Conservation (phyloP, 257 asterid species). For the Solanum okadae region DNA sequence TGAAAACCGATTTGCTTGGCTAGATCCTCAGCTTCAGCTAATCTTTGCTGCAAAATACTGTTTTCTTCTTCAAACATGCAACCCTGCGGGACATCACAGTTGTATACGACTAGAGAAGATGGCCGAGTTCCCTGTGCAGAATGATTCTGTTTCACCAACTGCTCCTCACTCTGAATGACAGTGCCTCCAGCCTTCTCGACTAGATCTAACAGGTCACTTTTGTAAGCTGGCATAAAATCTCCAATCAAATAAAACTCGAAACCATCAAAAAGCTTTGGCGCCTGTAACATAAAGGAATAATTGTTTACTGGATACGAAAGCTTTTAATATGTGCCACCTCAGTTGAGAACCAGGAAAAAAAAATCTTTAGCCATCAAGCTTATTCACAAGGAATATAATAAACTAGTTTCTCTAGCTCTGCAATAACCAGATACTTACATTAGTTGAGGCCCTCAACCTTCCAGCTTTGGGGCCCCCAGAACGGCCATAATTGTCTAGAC, state of each 20-base stretch:
- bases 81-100: slow-evolving; percentile 27
- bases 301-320: neutral
- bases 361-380: neutral
- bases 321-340: neutral
- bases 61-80: slow-evolving; percentile 25
- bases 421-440: slow-evolving; percentile 33
- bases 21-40: slow-evolving; percentile 34
- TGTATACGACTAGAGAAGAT: slow-evolving; percentile 37
- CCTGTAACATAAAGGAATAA: slow-evolving; percentile 29
- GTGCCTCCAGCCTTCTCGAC: slow-evolving; percentile 65
- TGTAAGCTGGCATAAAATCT: slow-evolving; percentile 53
- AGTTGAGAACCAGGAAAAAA: neutral
- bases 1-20: slow-evolving; percentile 23
- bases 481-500: slow-evolving; percentile 72
- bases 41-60: slow-evolving; percentile 17
- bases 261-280: slow-evolving; percentile 61
- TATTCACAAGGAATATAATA: neutral
- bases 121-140: slow-evolving; percentile 5
- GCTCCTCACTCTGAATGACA: slow-evolving; percentile 30
- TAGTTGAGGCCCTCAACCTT: slow-evolving; percentile 43
- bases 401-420: neutral
- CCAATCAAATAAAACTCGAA: slow-evolving; percentile 49
- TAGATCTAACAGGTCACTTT: slow-evolving; percentile 49
- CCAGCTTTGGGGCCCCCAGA: slow-evolving; percentile 71
- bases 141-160: slow-evolving; percentile 5